A percentile compares a stretch with the other conserved stretches of the same genome.
These are phyloP conservation scores for Cymbidium sinense DNA, from an alignment of 106 monocot genomes.

Conservation along the genomic window DNA sequence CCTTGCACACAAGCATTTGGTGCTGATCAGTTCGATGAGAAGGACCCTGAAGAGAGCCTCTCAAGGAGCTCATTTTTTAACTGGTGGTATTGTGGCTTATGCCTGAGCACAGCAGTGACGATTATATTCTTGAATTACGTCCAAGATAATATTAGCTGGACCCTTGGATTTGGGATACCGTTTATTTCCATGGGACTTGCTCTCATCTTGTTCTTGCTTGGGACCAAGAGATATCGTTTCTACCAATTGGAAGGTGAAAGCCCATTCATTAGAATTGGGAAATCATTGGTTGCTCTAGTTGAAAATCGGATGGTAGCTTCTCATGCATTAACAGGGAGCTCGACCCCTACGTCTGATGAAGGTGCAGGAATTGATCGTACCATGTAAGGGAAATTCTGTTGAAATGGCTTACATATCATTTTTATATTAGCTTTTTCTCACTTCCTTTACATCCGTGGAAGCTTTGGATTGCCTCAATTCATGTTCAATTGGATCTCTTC, in stretches of 20 bases:
- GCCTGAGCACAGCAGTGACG: constrained; percentile 16
- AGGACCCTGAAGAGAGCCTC: constrained; percentile 41
- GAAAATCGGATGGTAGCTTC: background rate
- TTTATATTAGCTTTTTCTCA: too few relatives aligned
- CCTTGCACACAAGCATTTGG: constrained; percentile 83
- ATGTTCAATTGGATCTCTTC: too few relatives aligned
- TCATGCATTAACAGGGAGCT: background rate
- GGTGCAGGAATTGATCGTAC: background rate
- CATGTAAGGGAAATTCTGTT: background rate
- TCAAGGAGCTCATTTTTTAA: constrained; percentile 74
- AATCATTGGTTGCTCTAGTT: constrained; percentile 10
- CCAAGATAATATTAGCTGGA: constrained; percentile 71
- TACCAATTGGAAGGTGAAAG: constrained; percentile 19
- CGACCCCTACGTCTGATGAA: too few relatives aligned
- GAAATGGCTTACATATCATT: too few relatives aligned
- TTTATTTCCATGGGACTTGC: constrained; percentile 40
- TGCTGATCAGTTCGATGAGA: constrained; percentile 80
- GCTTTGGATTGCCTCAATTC: too few relatives aligned
- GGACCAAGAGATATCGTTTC: constrained; percentile 47
- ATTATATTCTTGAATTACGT: constrained; percentile 40
- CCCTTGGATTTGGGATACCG: constrained; percentile 73
- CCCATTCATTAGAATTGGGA: constrained; percentile 31
- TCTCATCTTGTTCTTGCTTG: constrained; percentile 53
- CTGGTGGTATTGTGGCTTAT: constrained; percentile 67
- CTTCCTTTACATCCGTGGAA: too few relatives aligned